Conservation (phyloP, 176 grass and related monocot genomes). For the Oryza coarctata region DNA sequence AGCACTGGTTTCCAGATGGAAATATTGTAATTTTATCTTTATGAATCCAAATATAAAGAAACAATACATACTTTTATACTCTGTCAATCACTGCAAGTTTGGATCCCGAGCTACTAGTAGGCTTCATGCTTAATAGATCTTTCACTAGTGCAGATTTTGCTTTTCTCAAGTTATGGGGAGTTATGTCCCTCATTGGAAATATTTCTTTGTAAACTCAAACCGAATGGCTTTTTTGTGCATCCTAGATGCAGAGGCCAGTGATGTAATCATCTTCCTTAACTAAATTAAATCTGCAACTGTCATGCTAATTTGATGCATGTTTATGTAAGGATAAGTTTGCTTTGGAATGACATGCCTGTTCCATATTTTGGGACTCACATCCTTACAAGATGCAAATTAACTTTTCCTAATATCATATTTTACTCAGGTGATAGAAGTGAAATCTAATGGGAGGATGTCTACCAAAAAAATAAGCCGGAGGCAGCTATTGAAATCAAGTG, state of each 20-base stretch:
- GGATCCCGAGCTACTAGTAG: not conserved
- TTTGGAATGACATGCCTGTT: not conserved
- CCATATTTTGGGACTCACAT: not conserved
- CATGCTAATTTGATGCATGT: slow-evolving; percentile 1
- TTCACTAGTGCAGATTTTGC: not conserved
- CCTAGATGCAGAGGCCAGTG: no score
- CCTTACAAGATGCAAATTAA: slow-evolving; percentile 15
- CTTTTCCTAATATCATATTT: not conserved
- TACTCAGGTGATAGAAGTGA: slow-evolving; percentile 87
- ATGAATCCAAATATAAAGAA: not conserved
- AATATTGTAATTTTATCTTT: not conserved
- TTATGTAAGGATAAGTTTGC: not conserved
- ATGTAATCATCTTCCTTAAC: not conserved
- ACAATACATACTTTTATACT: not conserved
- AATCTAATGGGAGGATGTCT: slow-evolving; percentile 67
- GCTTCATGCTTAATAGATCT: not conserved
- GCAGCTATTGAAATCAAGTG: slow-evolving; percentile 94
- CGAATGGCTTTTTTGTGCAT: not conserved
- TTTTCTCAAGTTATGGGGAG: not conserved
- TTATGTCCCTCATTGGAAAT: not conserved
- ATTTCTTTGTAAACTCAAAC: not conserved
- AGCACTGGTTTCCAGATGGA: slow-evolving; percentile 10
- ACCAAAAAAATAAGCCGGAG: slow-evolving; percentile 84
- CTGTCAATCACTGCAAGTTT: not conserved
- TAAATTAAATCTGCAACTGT: not conserved